Base-by-base conservation (phyloP, 2,329 filamentous ascomycete species). In the Colletotrichum sojae region DNA sequence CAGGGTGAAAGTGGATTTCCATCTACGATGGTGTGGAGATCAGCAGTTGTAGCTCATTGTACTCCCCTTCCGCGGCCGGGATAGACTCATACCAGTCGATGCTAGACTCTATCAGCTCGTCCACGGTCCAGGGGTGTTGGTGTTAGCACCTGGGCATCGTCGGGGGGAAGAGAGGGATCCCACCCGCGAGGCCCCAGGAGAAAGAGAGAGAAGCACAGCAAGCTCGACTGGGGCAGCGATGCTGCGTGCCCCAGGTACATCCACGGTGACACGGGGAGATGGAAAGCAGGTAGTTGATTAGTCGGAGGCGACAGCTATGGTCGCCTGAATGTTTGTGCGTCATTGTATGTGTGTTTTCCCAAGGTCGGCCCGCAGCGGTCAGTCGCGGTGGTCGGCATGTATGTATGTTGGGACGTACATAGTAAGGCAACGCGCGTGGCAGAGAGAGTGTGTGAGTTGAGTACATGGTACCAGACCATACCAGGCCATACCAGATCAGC, bases 21-120 rank as follows among this genome's bases (percentile, higher is more conserved):
- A 45, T 52, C 62, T 60, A 55, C 55, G 45, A 56, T 59, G 54
- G 43, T 45, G 66, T 61, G 66, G 66, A 45, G 49, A 66, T 69
- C 55, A 69, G 62, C 45, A 56, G 49, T 54, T 66, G 62, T 43
- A 61, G 61, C 62, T 27, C 55, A 69, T 69, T 69, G 66, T 69
- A 52, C 56, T 66, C 63, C 55, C 18, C 55, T 52, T 40, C 55
- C 16, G 22, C 49, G 20, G 31, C 40, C 27, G 27, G 49, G 54
- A 25, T 16, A 60, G 36, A 49, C 40, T 51, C 49, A 55, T 55
- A 59, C 22, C 51, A 51, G 27, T 45, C 36, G 39, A 43, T 62
- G 46, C 36, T 55, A 49, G 51, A 54, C 46, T 59, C 49, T 51
- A 40, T 64, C 40, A 53, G 46, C 51, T 66, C 25, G 55, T 40